phyloP scores from a whole-genome alignment of 2,329 filamentous ascomycete species.

The Alternaria brassicicola region DNA sequence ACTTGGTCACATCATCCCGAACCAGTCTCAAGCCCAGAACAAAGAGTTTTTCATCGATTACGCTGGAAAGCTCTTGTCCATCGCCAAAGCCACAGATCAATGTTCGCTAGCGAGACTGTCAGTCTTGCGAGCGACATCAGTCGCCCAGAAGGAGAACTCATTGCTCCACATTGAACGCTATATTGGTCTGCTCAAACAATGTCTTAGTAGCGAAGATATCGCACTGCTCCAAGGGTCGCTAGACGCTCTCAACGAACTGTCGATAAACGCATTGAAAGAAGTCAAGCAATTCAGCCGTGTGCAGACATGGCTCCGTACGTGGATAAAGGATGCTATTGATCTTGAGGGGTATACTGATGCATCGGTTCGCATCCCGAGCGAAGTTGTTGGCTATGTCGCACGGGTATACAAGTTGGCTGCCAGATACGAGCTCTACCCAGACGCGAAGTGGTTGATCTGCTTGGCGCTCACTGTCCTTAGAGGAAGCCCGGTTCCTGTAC shows the following conservation, averaged over 20 bases:
- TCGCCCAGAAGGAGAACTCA: conserved; percentile 29
- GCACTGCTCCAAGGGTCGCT: conserved; percentile 25
- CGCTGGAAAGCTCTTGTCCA: conserved; percentile 25
- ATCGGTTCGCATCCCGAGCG: conserved; percentile 8
- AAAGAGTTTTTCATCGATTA: conserved; percentile 39
- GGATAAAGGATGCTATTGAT: conserved; percentile 29
- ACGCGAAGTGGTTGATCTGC: conserved; percentile 27
- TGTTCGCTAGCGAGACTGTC: conserved; percentile 33
- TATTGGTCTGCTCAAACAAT: conserved; percentile 28
- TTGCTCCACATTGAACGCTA: conserved; percentile 33
- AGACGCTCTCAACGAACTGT: conserved; percentile 39
- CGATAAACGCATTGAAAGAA: conserved; percentile 23
- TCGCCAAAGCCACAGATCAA: conserved; percentile 26
- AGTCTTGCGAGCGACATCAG: conserved; percentile 33
- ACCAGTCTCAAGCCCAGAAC: conserved; percentile 44
- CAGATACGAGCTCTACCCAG: conserved; percentile 33
- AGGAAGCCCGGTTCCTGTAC: conserved; percentile 16
- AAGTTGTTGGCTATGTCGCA: conserved; percentile 26
- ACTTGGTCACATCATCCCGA: conserved; percentile 40
- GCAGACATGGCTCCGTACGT: conserved; percentile 26
- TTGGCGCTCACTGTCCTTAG: conserved; percentile 31
- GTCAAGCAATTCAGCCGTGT: conserved; percentile 23
- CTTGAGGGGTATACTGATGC: conserved; percentile 26
- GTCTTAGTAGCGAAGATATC: conserved; percentile 20
- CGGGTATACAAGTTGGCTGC: conserved; percentile 29